Evolutionary conservation across 1,139 yeast species (phyloP), one percentile per base, ranked within the genome.

Genomic region (Wickerhamomyces sp.): DNA sequence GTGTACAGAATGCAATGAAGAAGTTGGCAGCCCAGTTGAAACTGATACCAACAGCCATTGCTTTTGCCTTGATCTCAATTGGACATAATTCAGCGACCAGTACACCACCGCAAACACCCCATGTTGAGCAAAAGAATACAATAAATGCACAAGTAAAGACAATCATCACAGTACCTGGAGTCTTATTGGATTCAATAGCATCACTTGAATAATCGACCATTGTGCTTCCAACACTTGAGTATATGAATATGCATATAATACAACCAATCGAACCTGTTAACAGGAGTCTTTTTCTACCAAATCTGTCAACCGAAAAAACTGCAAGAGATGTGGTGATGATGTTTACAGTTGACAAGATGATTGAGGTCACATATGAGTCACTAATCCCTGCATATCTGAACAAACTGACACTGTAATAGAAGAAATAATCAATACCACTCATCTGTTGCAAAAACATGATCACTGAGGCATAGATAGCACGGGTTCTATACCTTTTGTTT

Each of bases 21-120:
- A 78, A 78, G 41, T 78, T 78, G 63, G 76, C 71, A 42, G 76
- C 52, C 84, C 84, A 79, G 61, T 76, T 74, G 48, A 73, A 69
- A 36, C 77, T 76, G 36, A 73, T 67, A 37, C 76, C 75, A 45
- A 75, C 63, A 38, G 77, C 70, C 70, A 75, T 72, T 26, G 76
- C 76, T 60, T 72, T 73, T 37, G 76, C 67, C 60, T 76, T 68
- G 55, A 75, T 71, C 46, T 73, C 65, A 45, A 71, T 65, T 46
- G 79, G 78, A 60, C 71, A 75, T 31, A 71, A 62, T 61, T 75
- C 79, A 29, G 76, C 69, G 41, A 72, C 69, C 54, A 75, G 66
- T 45, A 70, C 64, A 60, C 67, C 72, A 40, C 69, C 73, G 57
- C 77, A 77, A 52, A 78, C 76, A 39, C 79, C 78, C 79, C 79